Evolutionary conservation across 371 early-diverging fungal species (phyloP), one percentile per base, ranked within the genome.

Genomic region (Actinomortierella wolfii): DNA sequence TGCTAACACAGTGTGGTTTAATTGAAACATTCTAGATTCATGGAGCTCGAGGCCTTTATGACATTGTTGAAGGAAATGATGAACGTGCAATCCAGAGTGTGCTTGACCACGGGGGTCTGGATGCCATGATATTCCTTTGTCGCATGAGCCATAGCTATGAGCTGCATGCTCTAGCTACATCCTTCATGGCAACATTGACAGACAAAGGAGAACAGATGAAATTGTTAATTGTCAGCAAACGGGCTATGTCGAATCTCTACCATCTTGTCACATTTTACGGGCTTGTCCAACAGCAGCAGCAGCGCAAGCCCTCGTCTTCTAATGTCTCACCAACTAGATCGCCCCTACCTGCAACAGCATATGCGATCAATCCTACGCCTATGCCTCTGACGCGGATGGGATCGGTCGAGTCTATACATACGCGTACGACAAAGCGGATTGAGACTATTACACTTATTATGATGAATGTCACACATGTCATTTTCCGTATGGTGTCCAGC

Each of bases 11-110:
- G n/a, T n/a, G n/a, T n/a, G n/a, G n/a, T n/a, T n/a, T n/a, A n/a
- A n/a, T n/a, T n/a, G n/a, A n/a, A n/a, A n/a, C n/a, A n/a, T n/a
- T n/a, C n/a, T 71, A 87, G 88, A 82, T 81, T 21, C 85, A 87
- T 70, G 88, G 88, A 24, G 83, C 84, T 7, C 77, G 88, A 64
- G 88, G 88, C 21, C 63, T 87, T 24, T 70, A 83, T 44, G 86
- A 86, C 54, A 69, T 87, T 17, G 78, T 84, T 7, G 83, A 82
- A 57, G 73, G 81, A 13, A 83, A 85, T 59, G 67, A 86, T 78
- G 86, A 79, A 34, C 76, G 80, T 41, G 82, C 79, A 41, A 54
- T 86, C 7, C 79, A 80, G 34, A 79, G 77, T 53, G 73, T 87
- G 45, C 68, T 86, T 4, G 82, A 70, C 25, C 76, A 87, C 54